Base-by-base conservation (phyloP, 148 eudicot species). In the Arctostaphylos glauca region DNA sequence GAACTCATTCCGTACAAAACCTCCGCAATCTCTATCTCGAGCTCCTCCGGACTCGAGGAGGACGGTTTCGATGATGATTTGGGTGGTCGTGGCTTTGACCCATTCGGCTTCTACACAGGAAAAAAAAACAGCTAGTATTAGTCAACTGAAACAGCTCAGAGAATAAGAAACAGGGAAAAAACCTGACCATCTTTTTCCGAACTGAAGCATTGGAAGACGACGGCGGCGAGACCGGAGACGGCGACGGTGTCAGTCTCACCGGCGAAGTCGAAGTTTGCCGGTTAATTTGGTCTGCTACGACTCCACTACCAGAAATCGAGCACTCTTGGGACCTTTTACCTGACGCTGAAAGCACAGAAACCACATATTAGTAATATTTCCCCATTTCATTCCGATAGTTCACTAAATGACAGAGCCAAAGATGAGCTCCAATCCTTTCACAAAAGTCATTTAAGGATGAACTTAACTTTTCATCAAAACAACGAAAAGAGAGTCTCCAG, bases 1-100 rank as follows among this genome's bases (percentile, higher is more conserved):
- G 95, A 92, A 38, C 83, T 89, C 85, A 94, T 84, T 1, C 97
- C 98, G 72, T 90, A 94, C 71, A 96, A 81, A 23, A 94, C 98
- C 86, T 96, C 98, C 0, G 99, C 99, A 3, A 96, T 96, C 83
- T 96, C 99, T 43, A 94, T 91, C 89, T 96, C 99, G 3, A 96
- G 92, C 80, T 94, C 99, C 55, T 94, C 99, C 19, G 95, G 98
- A 15, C 89, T 91, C 6, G 92, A 88, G 0, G 98, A 89, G 0
- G 92, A 74, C 0, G 98, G 85, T 60, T 92, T 94, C 4, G 92
- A 66, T 7, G 88, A 46, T 2, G 90, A 90, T 83, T 91, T 93
- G 0, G 98, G 98, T 0, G 97, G 99, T 62, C 91, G 88, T 5
- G 80, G 94, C 87, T 90, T 90, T 2, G 85, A 53, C 6, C 88